Evolutionary conservation across 2,329 filamentous ascomycete genomes (phyloP).

Genomic region (Diaporthe helianthi): DNA sequence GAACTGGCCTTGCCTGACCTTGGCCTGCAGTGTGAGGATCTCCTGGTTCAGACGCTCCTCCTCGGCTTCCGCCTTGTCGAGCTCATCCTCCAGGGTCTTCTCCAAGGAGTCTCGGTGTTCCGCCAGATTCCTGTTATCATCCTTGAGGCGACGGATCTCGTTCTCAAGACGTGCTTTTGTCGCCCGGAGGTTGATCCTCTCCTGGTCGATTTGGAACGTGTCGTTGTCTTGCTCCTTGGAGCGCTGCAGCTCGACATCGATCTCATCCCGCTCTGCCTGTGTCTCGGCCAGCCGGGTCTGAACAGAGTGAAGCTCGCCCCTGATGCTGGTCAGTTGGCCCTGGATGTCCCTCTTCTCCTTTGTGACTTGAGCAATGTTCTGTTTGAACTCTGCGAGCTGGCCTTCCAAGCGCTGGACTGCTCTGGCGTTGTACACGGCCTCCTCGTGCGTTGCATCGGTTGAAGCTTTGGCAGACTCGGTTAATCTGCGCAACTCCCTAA

Average conservation of each 20-base stretch:
- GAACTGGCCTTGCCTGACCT: constrained; percentile 52
- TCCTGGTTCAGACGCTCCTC: constrained; percentile 67
- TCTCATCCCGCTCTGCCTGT: constrained; percentile 71
- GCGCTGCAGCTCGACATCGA: constrained; percentile 66
- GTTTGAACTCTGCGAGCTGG: constrained; percentile 64
- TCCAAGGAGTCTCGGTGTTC: constrained; percentile 67
- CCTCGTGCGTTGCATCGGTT: constrained; percentile 43
- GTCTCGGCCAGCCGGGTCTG: constrained; percentile 63
- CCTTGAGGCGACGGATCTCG: constrained; percentile 69
- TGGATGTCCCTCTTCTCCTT: constrained; percentile 70
- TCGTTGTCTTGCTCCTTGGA: constrained; percentile 63
- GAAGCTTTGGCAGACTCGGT: constrained; percentile 42
- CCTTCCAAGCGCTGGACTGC: constrained; percentile 60
- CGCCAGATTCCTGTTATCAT: constrained; percentile 65
- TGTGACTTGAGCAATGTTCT: constrained; percentile 61
- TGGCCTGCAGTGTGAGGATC: constrained; percentile 58
- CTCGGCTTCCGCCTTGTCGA: constrained; percentile 70
- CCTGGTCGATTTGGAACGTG: constrained; percentile 66
- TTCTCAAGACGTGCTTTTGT: constrained; percentile 72
- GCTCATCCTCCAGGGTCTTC: constrained; percentile 69
- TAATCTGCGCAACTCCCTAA: constrained; percentile 44
- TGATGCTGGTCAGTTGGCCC: constrained; percentile 65
- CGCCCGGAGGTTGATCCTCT: constrained; percentile 72
- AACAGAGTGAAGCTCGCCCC: constrained; percentile 66
- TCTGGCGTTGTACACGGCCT: constrained; percentile 46